A percentile compares a stretch with the other conserved stretches of the same genome.
These are phyloP conservation scores for Tolypocladium paradoxum DNA, from an alignment of 2,329 filamentous ascomycete species.

Conservation along the genomic window DNA sequence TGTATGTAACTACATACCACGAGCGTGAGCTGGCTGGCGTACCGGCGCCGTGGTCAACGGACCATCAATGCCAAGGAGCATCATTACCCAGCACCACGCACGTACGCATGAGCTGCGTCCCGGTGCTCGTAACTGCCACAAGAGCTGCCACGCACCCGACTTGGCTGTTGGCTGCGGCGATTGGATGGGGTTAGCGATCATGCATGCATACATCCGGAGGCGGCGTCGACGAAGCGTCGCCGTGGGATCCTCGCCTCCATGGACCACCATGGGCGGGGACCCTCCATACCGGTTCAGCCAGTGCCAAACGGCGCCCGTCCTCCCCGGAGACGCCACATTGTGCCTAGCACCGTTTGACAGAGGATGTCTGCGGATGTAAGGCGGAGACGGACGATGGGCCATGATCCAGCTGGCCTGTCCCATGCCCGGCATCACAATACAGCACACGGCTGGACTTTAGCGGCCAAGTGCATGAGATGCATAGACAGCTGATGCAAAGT, in stretches of 20 bases:
- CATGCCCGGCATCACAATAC: background rate
- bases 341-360: background rate
- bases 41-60: background rate
- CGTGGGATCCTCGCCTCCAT: background rate
- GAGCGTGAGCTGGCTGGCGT: background rate
- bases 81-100: background rate
- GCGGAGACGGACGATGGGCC: background rate
- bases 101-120: background rate
- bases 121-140: background rate
- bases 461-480: background rate
- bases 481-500: background rate
- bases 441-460: background rate
- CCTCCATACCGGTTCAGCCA: background rate
- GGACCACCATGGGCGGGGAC: background rate
- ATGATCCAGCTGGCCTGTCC: background rate
- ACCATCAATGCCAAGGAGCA: background rate
- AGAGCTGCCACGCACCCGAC: background rate
- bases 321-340: background rate
- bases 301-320: background rate
- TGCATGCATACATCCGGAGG: background rate
- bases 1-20: background rate
- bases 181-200: background rate
- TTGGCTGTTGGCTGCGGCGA: background rate
- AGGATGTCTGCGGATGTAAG: background rate
- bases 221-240: background rate